Evolutionary conservation across 352 stramenopile species (phyloP).

Genomic region (Phytophthora cactorum): DNA sequence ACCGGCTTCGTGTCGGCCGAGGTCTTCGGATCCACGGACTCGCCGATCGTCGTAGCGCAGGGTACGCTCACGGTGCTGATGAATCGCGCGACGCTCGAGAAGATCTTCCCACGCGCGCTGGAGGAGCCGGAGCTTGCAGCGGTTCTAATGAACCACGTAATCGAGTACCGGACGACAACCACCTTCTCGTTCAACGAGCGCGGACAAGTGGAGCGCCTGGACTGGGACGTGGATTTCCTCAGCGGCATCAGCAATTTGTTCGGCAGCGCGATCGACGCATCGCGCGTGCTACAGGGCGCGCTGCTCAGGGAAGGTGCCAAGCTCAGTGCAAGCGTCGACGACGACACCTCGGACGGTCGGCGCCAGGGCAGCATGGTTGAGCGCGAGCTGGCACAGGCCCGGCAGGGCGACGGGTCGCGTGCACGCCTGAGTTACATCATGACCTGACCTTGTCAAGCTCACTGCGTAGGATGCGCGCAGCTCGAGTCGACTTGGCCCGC

Average conservation of each 20-base stretch:
- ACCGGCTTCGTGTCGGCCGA: constrained; percentile 42
- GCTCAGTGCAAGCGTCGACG: constrained; percentile 34
- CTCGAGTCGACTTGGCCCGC: background rate
- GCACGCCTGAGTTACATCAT: constrained; percentile 14
- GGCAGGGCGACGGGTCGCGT: background rate
- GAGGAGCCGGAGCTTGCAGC: constrained; percentile 45
- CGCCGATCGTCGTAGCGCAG: constrained; percentile 58
- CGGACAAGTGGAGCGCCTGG: constrained; percentile 46
- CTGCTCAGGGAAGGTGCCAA: constrained; percentile 38
- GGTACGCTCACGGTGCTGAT: constrained; percentile 49
- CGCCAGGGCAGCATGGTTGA: constrained; percentile 27
- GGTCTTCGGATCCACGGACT: constrained; percentile 50
- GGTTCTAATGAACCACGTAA: constrained; percentile 37
- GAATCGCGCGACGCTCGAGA: constrained; percentile 60
- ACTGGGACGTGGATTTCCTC: constrained; percentile 55
- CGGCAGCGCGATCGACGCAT: constrained; percentile 30
- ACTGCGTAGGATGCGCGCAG: too few species aligned
- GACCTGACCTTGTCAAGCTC: constrained; percentile 1
- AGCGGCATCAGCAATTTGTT: constrained; percentile 42
- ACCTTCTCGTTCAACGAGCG: constrained; percentile 54
- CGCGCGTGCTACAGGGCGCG: constrained; percentile 33
- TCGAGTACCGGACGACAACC: constrained; percentile 47
- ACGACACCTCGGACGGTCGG: constrained; percentile 28
- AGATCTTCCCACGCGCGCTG: constrained; percentile 62
- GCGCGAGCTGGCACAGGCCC: constrained; percentile 12